Percentiles rank a stretch among this genome's conserved stretches.
Evolutionary conservation across 2,329 filamentous ascomycete species (phyloP).

Genomic region (Coniella lustricola): DNA sequence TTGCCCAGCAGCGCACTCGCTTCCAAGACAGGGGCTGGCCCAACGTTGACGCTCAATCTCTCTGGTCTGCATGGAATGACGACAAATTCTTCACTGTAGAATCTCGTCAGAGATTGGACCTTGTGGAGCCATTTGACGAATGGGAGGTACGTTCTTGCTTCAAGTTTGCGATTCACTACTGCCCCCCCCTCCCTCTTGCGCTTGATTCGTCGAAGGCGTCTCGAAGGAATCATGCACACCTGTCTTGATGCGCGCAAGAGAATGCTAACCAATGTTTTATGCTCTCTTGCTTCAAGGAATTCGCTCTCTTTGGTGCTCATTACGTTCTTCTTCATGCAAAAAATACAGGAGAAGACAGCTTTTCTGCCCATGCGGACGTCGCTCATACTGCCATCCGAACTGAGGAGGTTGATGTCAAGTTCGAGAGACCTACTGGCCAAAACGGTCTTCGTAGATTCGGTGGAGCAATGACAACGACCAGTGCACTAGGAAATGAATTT

Average conservation of each 20-base stretch:
- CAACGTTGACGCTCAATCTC: constrained; percentile 52
- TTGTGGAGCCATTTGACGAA: constrained; percentile 81
- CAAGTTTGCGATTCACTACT: background rate
- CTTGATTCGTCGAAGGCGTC: too few relatives aligned
- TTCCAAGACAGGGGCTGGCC: constrained; percentile 66
- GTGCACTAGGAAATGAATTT: constrained; percentile 34
- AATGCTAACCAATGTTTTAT: too few relatives aligned
- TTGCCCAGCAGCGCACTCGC: constrained; percentile 58
- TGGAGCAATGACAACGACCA: constrained; percentile 38
- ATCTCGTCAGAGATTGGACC: constrained; percentile 57
- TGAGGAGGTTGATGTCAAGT: constrained; percentile 21
- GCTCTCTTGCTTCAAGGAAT: constrained; percentile 65
- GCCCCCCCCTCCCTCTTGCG: background rate
- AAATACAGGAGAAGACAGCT: constrained; percentile 20
- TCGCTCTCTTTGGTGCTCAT: constrained; percentile 75
- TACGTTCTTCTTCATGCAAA: constrained; percentile 71
- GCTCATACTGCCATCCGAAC: background rate
- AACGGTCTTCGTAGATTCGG: constrained; percentile 54
- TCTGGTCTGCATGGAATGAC: constrained; percentile 80
- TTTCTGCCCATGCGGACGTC: too few relatives aligned
- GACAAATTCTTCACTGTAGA: constrained; percentile 53
- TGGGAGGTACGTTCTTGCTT: constrained; percentile 47
- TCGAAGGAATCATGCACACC: too few relatives aligned
- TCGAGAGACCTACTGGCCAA: constrained; percentile 30
- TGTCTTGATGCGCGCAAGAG: too few relatives aligned